phyloP scores from a whole-genome alignment of 345 rosid species.

The Populus nigra region DNA sequence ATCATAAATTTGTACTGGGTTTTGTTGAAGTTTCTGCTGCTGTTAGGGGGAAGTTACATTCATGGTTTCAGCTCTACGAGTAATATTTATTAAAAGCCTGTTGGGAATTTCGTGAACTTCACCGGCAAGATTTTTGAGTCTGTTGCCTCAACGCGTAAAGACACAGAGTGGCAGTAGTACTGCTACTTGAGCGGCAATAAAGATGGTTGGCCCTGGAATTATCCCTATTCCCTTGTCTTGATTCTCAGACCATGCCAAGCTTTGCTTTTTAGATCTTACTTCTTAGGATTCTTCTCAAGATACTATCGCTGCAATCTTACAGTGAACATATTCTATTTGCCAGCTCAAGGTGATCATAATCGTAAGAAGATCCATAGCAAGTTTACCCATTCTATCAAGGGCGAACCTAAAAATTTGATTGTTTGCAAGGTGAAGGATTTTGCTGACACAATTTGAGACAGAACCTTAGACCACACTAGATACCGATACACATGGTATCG shows the following conservation, averaged over 20 bases:
- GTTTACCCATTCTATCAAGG: not conserved
- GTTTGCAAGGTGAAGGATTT: not conserved
- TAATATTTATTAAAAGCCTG: not conserved
- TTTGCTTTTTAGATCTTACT: not conserved
- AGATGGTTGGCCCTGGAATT: constrained; percentile 16
- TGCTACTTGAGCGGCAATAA: not conserved
- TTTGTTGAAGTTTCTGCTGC: not conserved
- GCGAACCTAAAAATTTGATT: not conserved
- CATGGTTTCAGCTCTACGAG: not conserved
- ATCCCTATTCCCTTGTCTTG: constrained; percentile 12
- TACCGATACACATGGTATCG: constrained; percentile 16
- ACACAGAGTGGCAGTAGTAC: not conserved
- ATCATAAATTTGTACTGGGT: not conserved
- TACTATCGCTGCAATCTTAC: not conserved
- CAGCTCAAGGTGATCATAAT: not conserved
- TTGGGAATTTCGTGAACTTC: not conserved
- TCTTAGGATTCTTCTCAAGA: constrained; percentile 26
- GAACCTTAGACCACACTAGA: not conserved
- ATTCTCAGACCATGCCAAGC: constrained; percentile 13
- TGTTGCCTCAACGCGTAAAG: not conserved
- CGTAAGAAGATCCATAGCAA: not conserved
- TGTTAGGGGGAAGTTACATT: not conserved
- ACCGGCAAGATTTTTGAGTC: not conserved
- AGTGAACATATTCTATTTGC: not conserved
- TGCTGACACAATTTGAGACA: not conserved